Evolutionary conservation across 2,329 filamentous ascomycete species (phyloP).

Genomic region (Microdochium paspali): DNA sequence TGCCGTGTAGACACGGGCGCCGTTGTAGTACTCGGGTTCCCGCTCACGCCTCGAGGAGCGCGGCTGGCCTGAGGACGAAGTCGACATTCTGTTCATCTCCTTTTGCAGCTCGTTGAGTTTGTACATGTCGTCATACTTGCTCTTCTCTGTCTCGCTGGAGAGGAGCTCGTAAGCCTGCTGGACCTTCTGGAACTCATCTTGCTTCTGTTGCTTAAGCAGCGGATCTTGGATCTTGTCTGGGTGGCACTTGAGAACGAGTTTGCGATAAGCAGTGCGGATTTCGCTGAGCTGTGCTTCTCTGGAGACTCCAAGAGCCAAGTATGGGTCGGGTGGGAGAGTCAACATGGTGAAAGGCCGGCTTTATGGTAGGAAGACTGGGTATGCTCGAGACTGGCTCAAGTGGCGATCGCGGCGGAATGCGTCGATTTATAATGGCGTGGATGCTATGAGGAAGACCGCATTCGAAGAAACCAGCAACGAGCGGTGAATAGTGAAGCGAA

Average conservation of each 20-base stretch:
- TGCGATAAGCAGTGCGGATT: conserved; percentile 74
- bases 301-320: conserved; percentile 64
- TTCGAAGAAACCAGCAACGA: not conserved
- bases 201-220: conserved; percentile 64
- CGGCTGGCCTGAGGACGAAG: not conserved
- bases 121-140: conserved; percentile 70
- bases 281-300: conserved; percentile 60
- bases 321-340: conserved; percentile 62
- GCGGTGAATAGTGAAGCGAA: not conserved
- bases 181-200: conserved; percentile 83
- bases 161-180: conserved; percentile 90
- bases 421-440: not conserved
- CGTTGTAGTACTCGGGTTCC: conserved; percentile 22
- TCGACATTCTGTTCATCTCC: conserved; percentile 43
- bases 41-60: conserved; percentile 20
- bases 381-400: not conserved
- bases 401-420: not conserved
- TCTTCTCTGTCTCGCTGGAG: conserved; percentile 62
- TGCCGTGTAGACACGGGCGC: conserved; percentile 31
- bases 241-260: conserved; percentile 80
- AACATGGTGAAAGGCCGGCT: conserved; percentile 26
- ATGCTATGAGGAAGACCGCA: not conserved
- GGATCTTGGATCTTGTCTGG: conserved; percentile 85
- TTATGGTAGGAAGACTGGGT: not conserved
- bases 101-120: conserved; percentile 36